phyloP scores from a whole-genome alignment of 1,284 basidiomycete species.

The Cutaneotrichosporon spelunceum region DNA sequence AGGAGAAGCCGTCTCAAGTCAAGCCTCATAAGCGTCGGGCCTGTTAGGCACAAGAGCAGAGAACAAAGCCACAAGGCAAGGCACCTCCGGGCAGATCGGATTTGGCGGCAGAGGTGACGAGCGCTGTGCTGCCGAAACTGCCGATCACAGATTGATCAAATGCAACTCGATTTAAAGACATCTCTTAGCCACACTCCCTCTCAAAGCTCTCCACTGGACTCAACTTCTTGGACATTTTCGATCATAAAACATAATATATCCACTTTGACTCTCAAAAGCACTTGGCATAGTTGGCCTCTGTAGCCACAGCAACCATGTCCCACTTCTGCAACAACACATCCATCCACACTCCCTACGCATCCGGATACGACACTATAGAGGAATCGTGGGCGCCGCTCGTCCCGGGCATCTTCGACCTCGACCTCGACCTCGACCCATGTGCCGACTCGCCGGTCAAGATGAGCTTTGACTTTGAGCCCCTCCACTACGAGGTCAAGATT shows the following conservation, averaged over 20 bases:
- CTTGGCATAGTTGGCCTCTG: not conserved
- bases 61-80: too few species aligned
- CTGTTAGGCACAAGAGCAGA: not conserved
- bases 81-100: too few species aligned
- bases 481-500: slow-evolving; percentile 3
- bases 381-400: slow-evolving; percentile 13
- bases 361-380: not conserved
- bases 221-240: too few species aligned
- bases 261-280: not conserved
- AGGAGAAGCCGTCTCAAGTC: too few species aligned
- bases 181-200: too few species aligned
- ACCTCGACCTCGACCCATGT: slow-evolving; percentile 17
- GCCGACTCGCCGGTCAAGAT: slow-evolving; percentile 5
- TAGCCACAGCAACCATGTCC: slow-evolving; percentile 5
- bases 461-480: slow-evolving; percentile 8
- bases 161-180: too few species aligned
- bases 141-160: too few species aligned
- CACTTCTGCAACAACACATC: not conserved
- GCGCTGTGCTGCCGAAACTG: too few species aligned
- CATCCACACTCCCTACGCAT: slow-evolving; percentile 9
- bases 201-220: too few species aligned
- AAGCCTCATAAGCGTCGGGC: not conserved
- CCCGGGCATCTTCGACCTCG: slow-evolving; percentile 19
- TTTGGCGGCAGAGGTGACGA: not conserved
- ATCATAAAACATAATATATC: not conserved